These are phyloP conservation scores for Dujonia santamariae DNA, from an alignment of 1,139 yeast species.

Conservation along the genomic window DNA sequence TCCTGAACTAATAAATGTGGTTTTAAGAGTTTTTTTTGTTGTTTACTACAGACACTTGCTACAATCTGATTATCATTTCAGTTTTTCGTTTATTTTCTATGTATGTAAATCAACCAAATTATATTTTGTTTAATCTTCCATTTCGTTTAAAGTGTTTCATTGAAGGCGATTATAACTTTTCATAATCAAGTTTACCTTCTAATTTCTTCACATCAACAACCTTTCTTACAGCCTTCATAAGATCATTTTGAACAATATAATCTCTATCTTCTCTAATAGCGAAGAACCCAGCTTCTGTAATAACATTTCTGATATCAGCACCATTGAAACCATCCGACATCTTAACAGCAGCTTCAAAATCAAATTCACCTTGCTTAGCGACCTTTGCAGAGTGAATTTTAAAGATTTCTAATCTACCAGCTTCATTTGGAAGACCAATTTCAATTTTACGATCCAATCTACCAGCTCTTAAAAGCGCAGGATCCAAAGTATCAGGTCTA, in stretches of 20 bases:
- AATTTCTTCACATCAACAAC: constrained; percentile 96
- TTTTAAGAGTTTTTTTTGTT: too few species aligned
- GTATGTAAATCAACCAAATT: too few species aligned
- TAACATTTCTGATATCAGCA: constrained; percentile 95
- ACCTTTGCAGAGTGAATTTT: constrained; percentile 90
- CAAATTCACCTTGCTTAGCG: constrained; percentile 91
- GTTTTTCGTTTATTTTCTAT: too few species aligned
- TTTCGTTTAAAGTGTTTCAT: too few species aligned
- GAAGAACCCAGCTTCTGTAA: constrained; percentile 98
- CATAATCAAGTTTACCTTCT: constrained; percentile 94
- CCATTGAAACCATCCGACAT: constrained; percentile 99
- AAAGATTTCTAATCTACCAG: constrained; percentile 90
- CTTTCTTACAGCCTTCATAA: constrained; percentile 97
- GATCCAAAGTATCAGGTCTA: constrained; percentile 97
- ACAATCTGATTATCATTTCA: too few species aligned
- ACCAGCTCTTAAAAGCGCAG: constrained; percentile 98
- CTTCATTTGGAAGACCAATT: constrained; percentile 94
- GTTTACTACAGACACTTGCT: too few species aligned
- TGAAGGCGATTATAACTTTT: constrained; percentile 65
- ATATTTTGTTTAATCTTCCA: too few species aligned
- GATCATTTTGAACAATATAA: constrained; percentile 86
- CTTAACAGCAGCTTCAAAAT: constrained; percentile 94
- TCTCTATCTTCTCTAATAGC: constrained; percentile 98
- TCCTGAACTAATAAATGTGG: too few species aligned
- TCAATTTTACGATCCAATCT: constrained; percentile 97